Percentiles rank a stretch among this genome's conserved stretches.
Evolutionary conservation across 1,284 basidiomycete species (phyloP).

Genomic region (Gomphus sp.): DNA sequence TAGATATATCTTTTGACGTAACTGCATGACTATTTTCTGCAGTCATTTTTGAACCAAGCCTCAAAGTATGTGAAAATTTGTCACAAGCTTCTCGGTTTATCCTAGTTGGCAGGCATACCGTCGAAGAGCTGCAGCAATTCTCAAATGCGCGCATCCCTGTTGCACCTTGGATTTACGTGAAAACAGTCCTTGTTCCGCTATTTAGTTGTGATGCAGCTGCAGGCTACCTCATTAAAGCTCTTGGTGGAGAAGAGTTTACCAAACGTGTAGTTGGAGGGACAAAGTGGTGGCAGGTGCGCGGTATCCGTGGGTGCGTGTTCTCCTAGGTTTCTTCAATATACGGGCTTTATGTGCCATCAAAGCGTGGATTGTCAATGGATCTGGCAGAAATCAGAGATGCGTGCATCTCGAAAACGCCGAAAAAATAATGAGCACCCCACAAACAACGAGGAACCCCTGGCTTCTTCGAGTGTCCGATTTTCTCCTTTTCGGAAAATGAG

Average conservation of each 20-base stretch:
- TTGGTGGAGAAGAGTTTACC: slow-evolving; percentile 77
- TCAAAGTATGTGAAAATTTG: slow-evolving; percentile 24
- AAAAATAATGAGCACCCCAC: neutral
- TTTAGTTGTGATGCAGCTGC: slow-evolving; percentile 76
- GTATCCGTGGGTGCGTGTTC: slow-evolving; percentile 51
- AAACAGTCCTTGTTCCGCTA: slow-evolving; percentile 68
- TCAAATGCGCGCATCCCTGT: slow-evolving; percentile 80
- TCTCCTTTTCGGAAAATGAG: neutral
- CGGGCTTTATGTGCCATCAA: slow-evolving; percentile 4
- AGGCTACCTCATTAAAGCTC: slow-evolving; percentile 60
- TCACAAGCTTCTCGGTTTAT: neutral
- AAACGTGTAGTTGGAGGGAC: slow-evolving; percentile 77
- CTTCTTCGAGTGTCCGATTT: neutral
- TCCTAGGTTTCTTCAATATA: neutral
- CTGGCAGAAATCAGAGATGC: slow-evolving; percentile 8
- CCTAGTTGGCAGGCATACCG: slow-evolving; percentile 46
- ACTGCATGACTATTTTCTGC: slow-evolving; percentile 20
- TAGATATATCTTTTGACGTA: neutral
- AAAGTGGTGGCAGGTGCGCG: slow-evolving; percentile 95
- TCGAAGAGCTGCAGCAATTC: slow-evolving; percentile 82
- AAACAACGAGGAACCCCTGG: neutral
- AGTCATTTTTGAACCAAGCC: slow-evolving; percentile 42
- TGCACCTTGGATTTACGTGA: slow-evolving; percentile 81
- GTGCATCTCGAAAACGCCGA: neutral
- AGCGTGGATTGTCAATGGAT: slow-evolving; percentile 92